phyloP scores from a whole-genome alignment of 352 stramenopile genomes.

The Phytophthora ohioensis region DNA sequence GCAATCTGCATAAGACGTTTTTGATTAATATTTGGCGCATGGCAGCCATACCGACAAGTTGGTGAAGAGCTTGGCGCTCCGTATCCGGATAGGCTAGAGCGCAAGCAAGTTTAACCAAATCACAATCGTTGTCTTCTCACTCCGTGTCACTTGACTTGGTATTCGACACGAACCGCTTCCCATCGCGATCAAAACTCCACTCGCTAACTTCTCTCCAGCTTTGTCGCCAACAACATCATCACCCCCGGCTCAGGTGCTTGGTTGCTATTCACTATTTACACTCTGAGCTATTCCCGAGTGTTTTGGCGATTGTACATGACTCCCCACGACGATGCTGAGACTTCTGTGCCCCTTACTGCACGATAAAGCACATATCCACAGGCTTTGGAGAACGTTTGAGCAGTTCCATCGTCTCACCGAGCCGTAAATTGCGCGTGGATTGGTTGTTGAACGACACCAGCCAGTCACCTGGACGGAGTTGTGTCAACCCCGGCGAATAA shows the following conservation, averaged over 20 bases:
- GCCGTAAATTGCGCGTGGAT: conserved; percentile 61
- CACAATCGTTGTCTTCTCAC: conserved; percentile 21
- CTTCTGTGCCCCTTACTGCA: conserved; percentile 52
- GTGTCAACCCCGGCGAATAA: conserved; percentile 68
- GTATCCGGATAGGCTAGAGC: conserved; percentile 8
- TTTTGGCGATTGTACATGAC: conserved; percentile 17
- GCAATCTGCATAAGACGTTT: conserved; percentile 12
- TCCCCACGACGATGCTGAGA: not conserved
- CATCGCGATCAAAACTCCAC: conserved; percentile 18
- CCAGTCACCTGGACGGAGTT: conserved; percentile 77
- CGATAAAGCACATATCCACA: conserved; percentile 82
- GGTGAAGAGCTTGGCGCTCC: conserved; percentile 6
- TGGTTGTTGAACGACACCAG: conserved; percentile 81
- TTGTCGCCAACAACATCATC: conserved; percentile 13
- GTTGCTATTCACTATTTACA: conserved; percentile 43
- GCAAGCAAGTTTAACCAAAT: conserved; percentile 15
- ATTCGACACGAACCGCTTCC: conserved; percentile 11
- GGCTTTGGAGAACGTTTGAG: conserved; percentile 81
- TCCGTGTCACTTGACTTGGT: conserved; percentile 35
- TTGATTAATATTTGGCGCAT: conserved; percentile 9
- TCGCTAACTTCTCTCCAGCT: conserved; percentile 16
- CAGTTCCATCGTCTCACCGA: conserved; percentile 85
- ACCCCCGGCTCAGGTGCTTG: conserved; percentile 8
- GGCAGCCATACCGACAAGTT: not conserved
- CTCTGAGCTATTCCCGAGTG: conserved; percentile 34